Evolutionary conservation across 441 rosid species (phyloP).

Genomic region (Daphne laureola): DNA sequence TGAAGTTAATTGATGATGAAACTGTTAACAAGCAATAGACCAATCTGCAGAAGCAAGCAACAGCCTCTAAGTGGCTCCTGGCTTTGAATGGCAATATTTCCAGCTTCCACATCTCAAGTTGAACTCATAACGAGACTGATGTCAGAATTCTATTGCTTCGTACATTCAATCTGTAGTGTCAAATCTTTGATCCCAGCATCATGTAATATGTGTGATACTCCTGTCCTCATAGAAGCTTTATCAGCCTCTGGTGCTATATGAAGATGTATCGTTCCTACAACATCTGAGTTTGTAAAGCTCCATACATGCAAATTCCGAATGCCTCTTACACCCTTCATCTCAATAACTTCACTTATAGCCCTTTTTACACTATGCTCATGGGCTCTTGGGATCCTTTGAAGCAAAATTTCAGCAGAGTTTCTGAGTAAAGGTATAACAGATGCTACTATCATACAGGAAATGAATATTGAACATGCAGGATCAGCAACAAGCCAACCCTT

Average conservation of each 20-base stretch:
- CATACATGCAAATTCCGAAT: conserved; percentile 73
- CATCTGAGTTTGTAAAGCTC: conserved; percentile 76
- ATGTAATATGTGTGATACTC: conserved; percentile 42
- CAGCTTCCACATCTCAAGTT: too few relatives aligned
- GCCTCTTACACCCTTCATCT: conserved; percentile 50
- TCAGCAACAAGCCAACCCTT: conserved; percentile 95
- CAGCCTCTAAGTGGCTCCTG: too few relatives aligned
- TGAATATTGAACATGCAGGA: conserved; percentile 93
- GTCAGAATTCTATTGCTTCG: conserved; percentile 17
- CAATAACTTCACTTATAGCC: conserved; percentile 44
- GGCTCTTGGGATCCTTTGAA: conserved; percentile 75
- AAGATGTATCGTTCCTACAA: conserved; percentile 71
- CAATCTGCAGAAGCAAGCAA: too few relatives aligned
- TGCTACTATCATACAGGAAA: conserved; percentile 63
- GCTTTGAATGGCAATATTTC: too few relatives aligned
- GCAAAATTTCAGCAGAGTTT: conserved; percentile 81
- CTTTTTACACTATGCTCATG: conserved; percentile 51
- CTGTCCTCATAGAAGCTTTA: conserved; percentile 41
- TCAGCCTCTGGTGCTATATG: conserved; percentile 59
- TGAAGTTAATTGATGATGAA: too few relatives aligned
- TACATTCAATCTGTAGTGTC: conserved; percentile 68
- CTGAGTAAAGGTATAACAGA: conserved; percentile 86
- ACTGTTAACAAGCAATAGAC: too few relatives aligned
- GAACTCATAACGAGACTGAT: not conserved
- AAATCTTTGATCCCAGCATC: conserved; percentile 81